Conservation (phyloP, 345 rosid species). For the Laguncularia racemosa region DNA sequence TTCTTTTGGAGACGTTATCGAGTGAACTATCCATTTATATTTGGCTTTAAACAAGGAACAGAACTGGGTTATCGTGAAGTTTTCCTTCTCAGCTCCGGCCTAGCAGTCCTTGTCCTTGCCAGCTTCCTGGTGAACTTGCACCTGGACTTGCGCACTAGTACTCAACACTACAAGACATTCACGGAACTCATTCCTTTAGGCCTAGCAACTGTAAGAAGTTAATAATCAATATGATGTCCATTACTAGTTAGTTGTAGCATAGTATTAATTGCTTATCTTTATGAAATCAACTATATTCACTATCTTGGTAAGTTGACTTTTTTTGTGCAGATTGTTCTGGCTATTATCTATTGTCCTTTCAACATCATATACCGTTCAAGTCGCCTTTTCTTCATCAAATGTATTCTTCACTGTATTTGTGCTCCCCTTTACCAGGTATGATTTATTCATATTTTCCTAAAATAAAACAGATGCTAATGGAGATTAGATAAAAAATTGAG, state of each 20-base stretch:
- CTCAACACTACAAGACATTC: conserved; percentile 29
- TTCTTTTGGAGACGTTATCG: conserved; percentile 65
- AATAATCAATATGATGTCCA: neutral
- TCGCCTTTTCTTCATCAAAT: conserved; percentile 30
- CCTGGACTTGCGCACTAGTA: conserved; percentile 36
- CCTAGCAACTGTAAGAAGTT: conserved; percentile 39
- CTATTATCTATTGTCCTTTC: conserved; percentile 45
- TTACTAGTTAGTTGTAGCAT: neutral
- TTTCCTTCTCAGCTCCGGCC: conserved; percentile 53
- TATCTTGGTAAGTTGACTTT: neutral
- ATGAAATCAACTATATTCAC: no score
- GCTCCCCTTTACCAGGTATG: conserved; percentile 42
- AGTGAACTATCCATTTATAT: conserved; percentile 65
- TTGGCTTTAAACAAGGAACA: conserved; percentile 68
- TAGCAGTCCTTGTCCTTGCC: conserved; percentile 46
- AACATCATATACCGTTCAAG: conserved; percentile 39
- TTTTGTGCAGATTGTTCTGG: conserved; percentile 30
- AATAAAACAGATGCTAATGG: neutral
- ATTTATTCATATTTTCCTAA: neutral
- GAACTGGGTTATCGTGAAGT: conserved; percentile 55
- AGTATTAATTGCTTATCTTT: neutral
- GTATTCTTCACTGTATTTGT: conserved; percentile 24
- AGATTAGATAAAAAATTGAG: neutral
- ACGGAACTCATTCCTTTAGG: conserved; percentile 54
- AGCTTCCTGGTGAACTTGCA: conserved; percentile 54